Evolutionary conservation across 2,329 filamentous ascomycete genomes (phyloP), one percentile per base, ranked within the genome.

Genomic region (Salinomyces thailandicus): DNA sequence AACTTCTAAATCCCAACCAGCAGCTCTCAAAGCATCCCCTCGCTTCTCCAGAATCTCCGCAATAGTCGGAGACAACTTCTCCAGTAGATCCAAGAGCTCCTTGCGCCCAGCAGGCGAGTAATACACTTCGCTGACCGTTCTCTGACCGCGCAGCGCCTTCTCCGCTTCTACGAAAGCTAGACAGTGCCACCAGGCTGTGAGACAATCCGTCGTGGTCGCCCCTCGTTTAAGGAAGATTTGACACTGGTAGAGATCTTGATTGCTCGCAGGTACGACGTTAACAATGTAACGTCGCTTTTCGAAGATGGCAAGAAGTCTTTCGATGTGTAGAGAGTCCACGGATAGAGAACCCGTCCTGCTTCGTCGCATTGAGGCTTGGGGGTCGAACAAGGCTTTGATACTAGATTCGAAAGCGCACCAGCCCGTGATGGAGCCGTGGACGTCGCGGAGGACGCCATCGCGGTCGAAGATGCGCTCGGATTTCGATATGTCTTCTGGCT

Each of bases 1-100:
- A 34, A 67, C 67, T 38, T 74, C 63, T 31, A 82, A 48, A 58
- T 86, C 73, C 82, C 82, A 87, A 0, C 81, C 81, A 19, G 50
- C 61, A 20, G 55, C 54, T 39, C 47, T 52, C 37, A 77, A 42
- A 42, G 59, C 45, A 42, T 58, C 42, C 35, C 62, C 39, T 64
- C 66, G 55, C 51, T 58, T 47, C 44, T 61, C 53, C 53, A 79
- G 73, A 32, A 66, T 58, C 7, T 51, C 51, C 5, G 49, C 48
- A 6, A 60, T 56, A 36, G 66, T 59, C 35, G 43, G 8, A 13
- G 13, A 26, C 27, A 29, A 16, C 4, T 35, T 16, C 22, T 13
- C 27, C 8, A 16, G 15, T 9, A 18, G 17, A 33, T 12, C 7
- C 15, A 33, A 12, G 9, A 18, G 11, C 9, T 19, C 15, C 15